Evolutionary conservation across 305 asterid species (phyloP).

Genomic region (Coffea humblotiana): DNA sequence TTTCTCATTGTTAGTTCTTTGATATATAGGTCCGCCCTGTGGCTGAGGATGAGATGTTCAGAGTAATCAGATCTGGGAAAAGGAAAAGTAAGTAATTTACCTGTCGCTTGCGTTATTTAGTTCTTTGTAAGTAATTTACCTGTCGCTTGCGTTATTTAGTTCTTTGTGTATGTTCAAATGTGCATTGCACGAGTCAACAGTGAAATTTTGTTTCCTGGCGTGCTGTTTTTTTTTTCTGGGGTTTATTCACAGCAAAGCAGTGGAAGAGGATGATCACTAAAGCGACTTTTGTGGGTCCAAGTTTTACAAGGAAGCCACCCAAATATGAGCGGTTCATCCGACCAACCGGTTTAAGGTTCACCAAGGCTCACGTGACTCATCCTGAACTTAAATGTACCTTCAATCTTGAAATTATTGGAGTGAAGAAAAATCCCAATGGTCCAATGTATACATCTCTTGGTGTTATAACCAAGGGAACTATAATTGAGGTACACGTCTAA

Average conservation of each 20-base stretch:
- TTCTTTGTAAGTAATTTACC: slow-evolving; percentile 60
- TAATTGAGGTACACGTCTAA: slow-evolving; percentile 66
- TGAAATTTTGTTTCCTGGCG: background rate
- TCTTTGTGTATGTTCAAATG: background rate
- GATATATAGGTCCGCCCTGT: slow-evolving; percentile 80
- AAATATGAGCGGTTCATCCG: slow-evolving; percentile 96
- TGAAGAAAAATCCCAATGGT: slow-evolving; percentile 95
- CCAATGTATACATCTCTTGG: slow-evolving; percentile 96
- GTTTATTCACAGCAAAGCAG: slow-evolving; percentile 73
- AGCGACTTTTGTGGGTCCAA: slow-evolving; percentile 91
- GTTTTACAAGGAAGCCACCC: slow-evolving; percentile 95
- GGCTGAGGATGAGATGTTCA: slow-evolving; percentile 99
- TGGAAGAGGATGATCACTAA: slow-evolving; percentile 99
- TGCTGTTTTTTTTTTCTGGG: slow-evolving; percentile 1
- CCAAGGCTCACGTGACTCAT: slow-evolving; percentile 92
- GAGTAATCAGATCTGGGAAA: slow-evolving; percentile 92
- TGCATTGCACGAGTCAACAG: background rate
- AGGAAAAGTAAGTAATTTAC: slow-evolving; percentile 70
- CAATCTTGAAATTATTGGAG: slow-evolving; percentile 88
- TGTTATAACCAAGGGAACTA: slow-evolving; percentile 85
- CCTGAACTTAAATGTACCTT: slow-evolving; percentile 95
- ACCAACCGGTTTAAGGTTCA: slow-evolving; percentile 82
- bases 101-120: background rate
- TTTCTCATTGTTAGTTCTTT: slow-evolving; percentile 7
- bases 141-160: background rate